Percentiles rank a stretch among this genome's conserved stretches.
These are phyloP conservation scores for Magnaporthiopsis rhizophila DNA, from an alignment of 2,329 filamentous ascomycete species.

Conservation along the genomic window DNA sequence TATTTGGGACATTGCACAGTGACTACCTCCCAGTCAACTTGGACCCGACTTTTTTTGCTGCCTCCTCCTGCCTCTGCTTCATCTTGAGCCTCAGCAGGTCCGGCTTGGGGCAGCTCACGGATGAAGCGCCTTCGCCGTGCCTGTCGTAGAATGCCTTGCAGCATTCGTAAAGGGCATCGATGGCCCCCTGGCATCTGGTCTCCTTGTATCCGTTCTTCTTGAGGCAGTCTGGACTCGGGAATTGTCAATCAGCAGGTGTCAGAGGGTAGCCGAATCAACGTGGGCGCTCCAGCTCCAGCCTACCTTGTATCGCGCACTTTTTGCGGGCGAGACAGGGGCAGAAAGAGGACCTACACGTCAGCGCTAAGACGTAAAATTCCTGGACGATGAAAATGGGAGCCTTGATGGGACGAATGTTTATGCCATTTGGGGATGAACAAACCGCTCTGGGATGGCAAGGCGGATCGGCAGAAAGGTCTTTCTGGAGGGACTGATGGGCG, in stretches of 20 bases:
- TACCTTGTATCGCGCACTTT: constrained; percentile 87
- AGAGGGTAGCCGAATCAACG: constrained; percentile 3
- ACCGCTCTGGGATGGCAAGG: constrained; percentile 82
- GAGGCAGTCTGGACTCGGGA: constrained; percentile 58
- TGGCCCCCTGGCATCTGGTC: constrained; percentile 66
- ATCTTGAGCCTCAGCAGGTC: constrained; percentile 75
- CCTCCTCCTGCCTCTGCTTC: constrained; percentile 51
- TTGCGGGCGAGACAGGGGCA: neutral
- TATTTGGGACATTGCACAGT: neutral
- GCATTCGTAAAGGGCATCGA: constrained; percentile 88
- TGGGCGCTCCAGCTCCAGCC: constrained; percentile 8
- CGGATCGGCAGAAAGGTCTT: constrained; percentile 65
- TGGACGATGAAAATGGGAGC: constrained; percentile 1
- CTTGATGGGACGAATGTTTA: too few relatives aligned
- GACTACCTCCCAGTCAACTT: neutral
- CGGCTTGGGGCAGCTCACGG: constrained; percentile 79
- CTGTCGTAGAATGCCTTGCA: constrained; percentile 81
- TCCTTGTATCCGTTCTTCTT: constrained; percentile 80
- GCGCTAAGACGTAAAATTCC: neutral
- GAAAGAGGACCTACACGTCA: constrained; percentile 9
- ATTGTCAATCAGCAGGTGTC: constrained; percentile 14
- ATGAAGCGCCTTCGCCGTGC: constrained; percentile 67
- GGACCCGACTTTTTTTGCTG: neutral
- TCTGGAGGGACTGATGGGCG: constrained; percentile 41
- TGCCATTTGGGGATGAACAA: constrained; percentile 25